Evolutionary conservation across 192 early-diverging fungal genomes (phyloP), one percentile per base, ranked within the genome.

Genomic region (Coemansia sp.): DNA sequence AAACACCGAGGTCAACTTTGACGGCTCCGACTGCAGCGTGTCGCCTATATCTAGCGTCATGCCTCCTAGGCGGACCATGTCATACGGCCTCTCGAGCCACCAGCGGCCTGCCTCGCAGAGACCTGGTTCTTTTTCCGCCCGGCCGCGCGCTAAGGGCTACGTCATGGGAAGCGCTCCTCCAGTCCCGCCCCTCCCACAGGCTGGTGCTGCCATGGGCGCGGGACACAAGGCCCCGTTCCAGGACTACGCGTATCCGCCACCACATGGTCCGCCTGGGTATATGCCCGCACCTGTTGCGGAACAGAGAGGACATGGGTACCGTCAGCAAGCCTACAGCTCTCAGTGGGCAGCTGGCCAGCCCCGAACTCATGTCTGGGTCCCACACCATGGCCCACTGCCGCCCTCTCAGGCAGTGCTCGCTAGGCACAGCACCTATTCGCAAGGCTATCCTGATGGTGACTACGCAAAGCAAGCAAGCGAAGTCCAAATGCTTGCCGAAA

Each of bases 101-200:
- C 43, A 45, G 11, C 18, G 47, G n/a, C 12, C n/a, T 18, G 38
- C 23, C 20, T 65, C 52, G 13, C 23, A 12, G 18, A 65, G 37
- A 23, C 14, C 52, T 11, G 50, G 50, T 14, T 55, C 52, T 31
- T 55, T 55, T 26, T 14, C 52, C 6, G 14, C 26, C 16, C 31
- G 52, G 52, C 52, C 14, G 6, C 52, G 26, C 52, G 52, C 28
- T 0, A 55, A 55, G 52, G 52, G 26, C 28, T 31, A 8, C 16
- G 41, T 12, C 26, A 31, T 33, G 11, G 59, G 48, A 31, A 48
- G 23, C 20, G 45, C 31, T 0, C 78, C 78, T 16, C 78, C 78
- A 13, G 78, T 81, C 3, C 78, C 78, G 13, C 66, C 78, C 28
- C 67, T 81, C 21, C 78, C 78, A 2, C 73, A 62, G 1, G 39